Evolutionary conservation across 139 green algal species (phyloP).

Genomic region (Chlorella sp.): DNA sequence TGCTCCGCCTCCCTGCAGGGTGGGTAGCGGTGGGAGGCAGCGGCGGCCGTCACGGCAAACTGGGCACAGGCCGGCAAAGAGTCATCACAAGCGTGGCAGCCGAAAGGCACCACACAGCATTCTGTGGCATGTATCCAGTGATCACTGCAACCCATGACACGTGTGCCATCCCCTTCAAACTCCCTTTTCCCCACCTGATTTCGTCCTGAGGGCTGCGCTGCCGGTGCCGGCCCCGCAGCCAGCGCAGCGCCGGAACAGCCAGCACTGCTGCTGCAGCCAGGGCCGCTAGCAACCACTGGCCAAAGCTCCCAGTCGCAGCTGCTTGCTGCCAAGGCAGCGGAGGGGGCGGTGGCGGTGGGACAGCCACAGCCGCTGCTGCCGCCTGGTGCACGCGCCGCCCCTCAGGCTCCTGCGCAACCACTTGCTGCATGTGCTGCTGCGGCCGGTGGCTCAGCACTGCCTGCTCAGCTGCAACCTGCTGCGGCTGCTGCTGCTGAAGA

Average conservation of each 20-base stretch:
- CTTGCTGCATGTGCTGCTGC: not conserved
- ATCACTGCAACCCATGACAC: not conserved
- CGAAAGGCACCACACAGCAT: too few relatives aligned
- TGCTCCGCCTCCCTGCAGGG: conserved; percentile 27
- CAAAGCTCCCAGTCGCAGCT: not conserved
- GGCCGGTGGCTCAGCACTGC: not conserved
- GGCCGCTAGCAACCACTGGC: not conserved
- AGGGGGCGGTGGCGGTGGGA: not conserved
- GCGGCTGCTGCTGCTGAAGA: not conserved
- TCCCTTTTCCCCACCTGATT: not conserved
- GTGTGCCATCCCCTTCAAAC: too few relatives aligned
- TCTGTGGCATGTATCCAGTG: too few relatives aligned
- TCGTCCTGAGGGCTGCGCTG: not conserved
- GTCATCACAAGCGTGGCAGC: too few relatives aligned
- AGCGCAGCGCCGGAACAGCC: not conserved
- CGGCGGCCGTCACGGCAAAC: too few relatives aligned
- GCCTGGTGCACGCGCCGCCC: not conserved
- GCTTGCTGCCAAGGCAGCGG: not conserved
- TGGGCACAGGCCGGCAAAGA: too few relatives aligned
- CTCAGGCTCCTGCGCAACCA: not conserved
- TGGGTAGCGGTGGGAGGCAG: not conserved
- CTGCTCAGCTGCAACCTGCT: conserved; percentile 7
- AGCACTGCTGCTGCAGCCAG: not conserved
- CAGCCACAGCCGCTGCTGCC: not conserved
- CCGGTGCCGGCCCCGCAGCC: not conserved